Evolutionary conservation across 352 stramenopile species (phyloP), one percentile per base, ranked within the genome.

Genomic region (Pythium dissimile): DNA sequence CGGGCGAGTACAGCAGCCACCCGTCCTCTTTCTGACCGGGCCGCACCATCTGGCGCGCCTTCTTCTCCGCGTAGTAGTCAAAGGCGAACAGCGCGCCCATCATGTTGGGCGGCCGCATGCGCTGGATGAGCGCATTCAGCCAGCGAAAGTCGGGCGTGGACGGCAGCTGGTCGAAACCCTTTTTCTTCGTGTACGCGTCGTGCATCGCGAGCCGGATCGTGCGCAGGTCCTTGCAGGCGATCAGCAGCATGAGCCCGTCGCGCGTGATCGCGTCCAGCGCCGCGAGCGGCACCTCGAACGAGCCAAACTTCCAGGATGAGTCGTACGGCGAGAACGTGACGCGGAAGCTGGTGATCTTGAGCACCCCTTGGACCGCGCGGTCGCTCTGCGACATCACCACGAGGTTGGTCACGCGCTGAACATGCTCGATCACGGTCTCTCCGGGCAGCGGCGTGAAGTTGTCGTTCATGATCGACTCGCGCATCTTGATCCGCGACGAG

Each of bases 241-340:
- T 88, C 10, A 89, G 48, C 7, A 95, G 66, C 78, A 92, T 92
- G 21, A 95, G 60, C 6, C 82, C 80, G 35, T 95, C 86, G 18
- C 77, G 75, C 12, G 80, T 88, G 64, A 93, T 91, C 16, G 80
- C 39, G 38, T 91, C 80, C 28, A 95, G 86, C 1, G 86, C 74
- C 6, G 86, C 84, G 10, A 93, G 62, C 6, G 86, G 83, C 9
- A 95, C 64, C 37, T 94, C 80, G 58, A 95, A 95, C 21, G 84
- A 92, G 0, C 86, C 86, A 53, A 92, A 92, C 58, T 85, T 87
- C 75, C 81, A 89, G 16, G 80, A 89, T 5, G 83, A 75, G 49
- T 95, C 83, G 63, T 95, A 95, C 44, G 86, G 84, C 30, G 85
- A 75, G 49, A 94, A 95, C 18, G 75, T 86, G 62, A 93, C 81